A percentile compares a stretch with the other conserved stretches of the same genome.
Conservation (phyloP, 1,284 basidiomycete species). For the Heterobasidion irregulare region DNA sequence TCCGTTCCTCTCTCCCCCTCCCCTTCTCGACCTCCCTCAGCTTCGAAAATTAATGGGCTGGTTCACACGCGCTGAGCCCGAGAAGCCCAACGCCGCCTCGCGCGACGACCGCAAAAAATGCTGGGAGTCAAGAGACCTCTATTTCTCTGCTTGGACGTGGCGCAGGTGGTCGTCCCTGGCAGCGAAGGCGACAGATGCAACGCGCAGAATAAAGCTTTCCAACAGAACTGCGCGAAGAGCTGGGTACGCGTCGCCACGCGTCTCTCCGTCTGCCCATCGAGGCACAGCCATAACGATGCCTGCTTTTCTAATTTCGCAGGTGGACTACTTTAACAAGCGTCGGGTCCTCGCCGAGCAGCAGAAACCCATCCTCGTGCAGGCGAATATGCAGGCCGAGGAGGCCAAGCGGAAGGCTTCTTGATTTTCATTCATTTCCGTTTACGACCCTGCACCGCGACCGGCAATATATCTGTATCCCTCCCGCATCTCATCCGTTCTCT, state of each 20-base stretch:
- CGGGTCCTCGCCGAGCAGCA: conserved; percentile 68
- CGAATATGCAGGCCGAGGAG: conserved; percentile 39
- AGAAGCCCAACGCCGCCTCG: conserved; percentile 33
- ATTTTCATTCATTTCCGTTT: not conserved
- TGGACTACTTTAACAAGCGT: conserved; percentile 75
- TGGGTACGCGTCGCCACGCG: conserved; percentile 49
- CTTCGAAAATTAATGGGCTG: conserved; percentile 20
- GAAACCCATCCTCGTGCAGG: conserved; percentile 54
- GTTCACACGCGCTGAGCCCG: conserved; percentile 22
- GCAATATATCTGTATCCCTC: not conserved
- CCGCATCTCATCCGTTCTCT: conserved; percentile 17
- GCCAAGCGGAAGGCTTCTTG: conserved; percentile 21
- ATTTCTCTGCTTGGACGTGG: conserved; percentile 69
- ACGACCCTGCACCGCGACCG: not conserved
- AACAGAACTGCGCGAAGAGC: conserved; percentile 68
- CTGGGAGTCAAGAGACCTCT: conserved; percentile 71
- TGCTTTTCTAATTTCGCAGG: conserved; percentile 30
- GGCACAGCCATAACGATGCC: not conserved
- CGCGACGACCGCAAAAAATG: conserved; percentile 59
- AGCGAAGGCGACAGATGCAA: conserved; percentile 52
- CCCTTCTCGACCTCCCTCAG: too few relatives aligned
- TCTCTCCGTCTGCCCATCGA: not conserved
- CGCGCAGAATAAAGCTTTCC: conserved; percentile 43
- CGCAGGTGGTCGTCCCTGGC: conserved; percentile 59
- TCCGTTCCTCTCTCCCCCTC: too few relatives aligned